Percentiles rank a stretch among this genome's conserved stretches.
Conservation (phyloP, 495 filamentous ascomycete genomes). For the Neurospora sp. region DNA sequence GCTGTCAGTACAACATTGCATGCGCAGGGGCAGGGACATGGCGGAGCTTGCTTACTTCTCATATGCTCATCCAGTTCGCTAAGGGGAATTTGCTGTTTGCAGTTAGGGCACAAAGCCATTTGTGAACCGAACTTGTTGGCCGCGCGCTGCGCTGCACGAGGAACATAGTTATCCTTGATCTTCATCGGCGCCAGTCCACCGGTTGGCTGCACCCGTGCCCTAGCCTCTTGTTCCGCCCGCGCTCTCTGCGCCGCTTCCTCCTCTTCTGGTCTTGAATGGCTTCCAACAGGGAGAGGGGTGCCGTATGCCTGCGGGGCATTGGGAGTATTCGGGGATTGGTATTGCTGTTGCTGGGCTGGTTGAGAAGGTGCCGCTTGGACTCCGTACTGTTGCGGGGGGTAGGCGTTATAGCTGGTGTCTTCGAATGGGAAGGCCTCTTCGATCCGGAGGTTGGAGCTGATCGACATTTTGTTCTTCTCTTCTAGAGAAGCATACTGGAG, state of each 20-base stretch:
- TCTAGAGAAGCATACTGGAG: conserved; percentile 89
- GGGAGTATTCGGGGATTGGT: conserved; percentile 27
- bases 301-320: conserved; percentile 24
- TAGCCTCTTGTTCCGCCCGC: conserved; percentile 67
- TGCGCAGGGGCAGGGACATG: not conserved
- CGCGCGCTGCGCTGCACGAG: conserved; percentile 63
- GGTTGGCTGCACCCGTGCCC: conserved; percentile 14
- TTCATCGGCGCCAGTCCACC: conserved; percentile 68
- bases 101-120: conserved; percentile 86
- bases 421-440: conserved; percentile 93
- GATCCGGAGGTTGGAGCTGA: conserved; percentile 71
- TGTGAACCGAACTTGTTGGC: conserved; percentile 51
- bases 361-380: conserved; percentile 19
- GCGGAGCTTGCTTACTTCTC: conserved; percentile 48
- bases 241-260: conserved; percentile 61
- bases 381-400: conserved; percentile 20
- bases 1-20: conserved; percentile 2
- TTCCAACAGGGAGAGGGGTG: conserved; percentile 14
- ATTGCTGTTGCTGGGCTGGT: conserved; percentile 20
- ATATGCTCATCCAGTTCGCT: conserved; percentile 89
- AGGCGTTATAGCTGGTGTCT: conserved; percentile 35
- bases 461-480: conserved; percentile 82
- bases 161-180: conserved; percentile 87
- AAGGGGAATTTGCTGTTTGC: conserved; percentile 76
- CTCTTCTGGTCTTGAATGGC: conserved; percentile 30